Evolutionary conservation across 345 rosid genomes (phyloP), one percentile per base, ranked within the genome.

Genomic region (Euphorbia tirucalli): DNA sequence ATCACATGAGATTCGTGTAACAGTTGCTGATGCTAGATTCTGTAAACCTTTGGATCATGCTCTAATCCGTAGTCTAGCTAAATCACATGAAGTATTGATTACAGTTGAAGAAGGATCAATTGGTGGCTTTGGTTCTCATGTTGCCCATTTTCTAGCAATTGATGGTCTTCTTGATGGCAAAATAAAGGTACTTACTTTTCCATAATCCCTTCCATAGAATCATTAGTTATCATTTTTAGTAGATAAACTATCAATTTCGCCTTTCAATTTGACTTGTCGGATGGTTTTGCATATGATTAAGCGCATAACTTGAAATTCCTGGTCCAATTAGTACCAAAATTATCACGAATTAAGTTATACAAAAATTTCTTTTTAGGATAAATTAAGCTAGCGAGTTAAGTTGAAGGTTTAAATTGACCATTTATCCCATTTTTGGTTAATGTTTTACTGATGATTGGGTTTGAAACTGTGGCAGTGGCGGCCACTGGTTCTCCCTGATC

Each of bases 21-120:
- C 98, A 1, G 93, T 94, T 21, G 97, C 88, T 9, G 99, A 95
- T 78, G 97, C 97, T 3, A 79, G 99, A 31, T 95, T 92, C 75
- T 92, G 97, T 81, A 95, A 92, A 66, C 99, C 99, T 14, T 68
- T 95, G 50, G 99, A 95, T 82, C 86, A 74, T 54, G 74, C 81
- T 43, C 92, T 92, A 16, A 89, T 95, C n/a, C 88, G 96, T 16
- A 82, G 89, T 56, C 89, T 95, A 14, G 91, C 97, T 49, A 95
- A 86, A 71, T 85, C 97, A 5, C 97, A 95, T 2, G 97, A 95
- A 69, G 81, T 88, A 0, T 69, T 95, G 65, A 88, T 95, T 32
- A 95, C 99, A 0, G 93, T 95, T 0, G 99, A 95, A 80, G 97
- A 95, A 87, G 99, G 99, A 64, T 94, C 98, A 0, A 87, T 90